Evolutionary conservation across 306 rosid species (phyloP).

Genomic region (Erythrophleum fordii): DNA sequence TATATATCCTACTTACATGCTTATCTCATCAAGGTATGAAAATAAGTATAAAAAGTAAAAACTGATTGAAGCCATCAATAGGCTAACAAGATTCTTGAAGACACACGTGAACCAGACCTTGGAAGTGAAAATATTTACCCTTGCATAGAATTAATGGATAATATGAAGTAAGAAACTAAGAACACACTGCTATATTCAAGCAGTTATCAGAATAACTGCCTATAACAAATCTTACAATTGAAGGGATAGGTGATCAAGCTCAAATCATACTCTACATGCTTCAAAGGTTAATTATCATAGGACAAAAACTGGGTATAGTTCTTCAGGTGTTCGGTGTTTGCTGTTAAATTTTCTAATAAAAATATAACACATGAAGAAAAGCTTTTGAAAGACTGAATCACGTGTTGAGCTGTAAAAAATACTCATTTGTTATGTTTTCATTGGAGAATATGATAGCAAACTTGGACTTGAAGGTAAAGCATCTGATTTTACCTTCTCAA

Average conservation of each 20-base stretch:
- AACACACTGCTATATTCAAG: slow-evolving; percentile 4
- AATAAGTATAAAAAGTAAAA: too few species aligned
- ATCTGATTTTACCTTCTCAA: slow-evolving; percentile 72
- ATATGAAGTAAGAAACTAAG: slow-evolving; percentile 19
- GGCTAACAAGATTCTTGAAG: background rate
- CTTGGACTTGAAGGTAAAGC: slow-evolving; percentile 21
- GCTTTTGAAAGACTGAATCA: background rate
- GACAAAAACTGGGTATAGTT: background rate
- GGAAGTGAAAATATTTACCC: background rate
- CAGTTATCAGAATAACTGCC: background rate
- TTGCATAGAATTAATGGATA: slow-evolving; percentile 20
- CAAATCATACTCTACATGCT: background rate
- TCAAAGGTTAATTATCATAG: background rate
- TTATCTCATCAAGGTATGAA: too few species aligned
- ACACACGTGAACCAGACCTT: background rate
- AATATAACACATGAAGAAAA: background rate
- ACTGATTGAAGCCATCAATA: background rate
- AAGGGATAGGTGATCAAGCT: background rate
- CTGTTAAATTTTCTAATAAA: background rate
- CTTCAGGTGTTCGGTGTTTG: background rate
- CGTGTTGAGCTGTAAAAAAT: background rate
- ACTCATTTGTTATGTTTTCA: background rate
- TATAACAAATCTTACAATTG: background rate
- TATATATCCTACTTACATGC: too few species aligned
- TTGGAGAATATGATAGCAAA: background rate